Percentiles rank a stretch among this genome's conserved stretches.
These are phyloP conservation scores for Yamadazyma diddensiae DNA, from an alignment of 1,139 yeast genomes.

Conservation along the genomic window DNA sequence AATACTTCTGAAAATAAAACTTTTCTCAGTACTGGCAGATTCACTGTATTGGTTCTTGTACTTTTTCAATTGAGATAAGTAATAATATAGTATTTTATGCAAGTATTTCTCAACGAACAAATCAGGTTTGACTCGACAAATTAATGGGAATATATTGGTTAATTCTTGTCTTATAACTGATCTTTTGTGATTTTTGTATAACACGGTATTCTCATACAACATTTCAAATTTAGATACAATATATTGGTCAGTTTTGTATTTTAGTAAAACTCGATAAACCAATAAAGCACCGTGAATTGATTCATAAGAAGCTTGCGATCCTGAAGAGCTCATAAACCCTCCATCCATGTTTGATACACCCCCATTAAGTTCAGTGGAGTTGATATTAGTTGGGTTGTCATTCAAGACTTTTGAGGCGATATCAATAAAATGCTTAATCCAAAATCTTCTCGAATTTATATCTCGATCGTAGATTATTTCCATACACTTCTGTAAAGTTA, in stretches of 20 bases:
- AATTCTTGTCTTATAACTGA: conserved; percentile 78
- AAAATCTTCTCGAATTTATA: conserved; percentile 60
- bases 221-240: conserved; percentile 58
- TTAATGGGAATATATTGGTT: conserved; percentile 73
- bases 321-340: not conserved
- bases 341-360: conserved; percentile 6
- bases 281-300: conserved; percentile 81
- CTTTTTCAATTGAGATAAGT: conserved; percentile 74
- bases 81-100: conserved; percentile 75
- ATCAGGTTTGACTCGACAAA: conserved; percentile 76
- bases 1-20: conserved; percentile 75
- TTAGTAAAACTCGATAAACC: conserved; percentile 78
- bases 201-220: conserved; percentile 72
- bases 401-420: conserved; percentile 46
- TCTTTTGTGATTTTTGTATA: conserved; percentile 75
- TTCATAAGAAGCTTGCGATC: conserved; percentile 47
- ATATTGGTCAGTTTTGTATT: conserved; percentile 58
- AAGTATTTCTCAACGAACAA: conserved; percentile 78
- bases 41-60: conserved; percentile 48
- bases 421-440: conserved; percentile 72
- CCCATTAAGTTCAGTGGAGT: conserved; percentile 17
- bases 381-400: conserved; percentile 20
- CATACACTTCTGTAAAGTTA: conserved; percentile 74
- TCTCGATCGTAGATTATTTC: conserved; percentile 80
- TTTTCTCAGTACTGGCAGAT: conserved; percentile 55